Evolutionary conservation across 2,329 filamentous ascomycete genomes (phyloP), one percentile per base, ranked within the genome.

Genomic region (Xylariomycetidae sp.): DNA sequence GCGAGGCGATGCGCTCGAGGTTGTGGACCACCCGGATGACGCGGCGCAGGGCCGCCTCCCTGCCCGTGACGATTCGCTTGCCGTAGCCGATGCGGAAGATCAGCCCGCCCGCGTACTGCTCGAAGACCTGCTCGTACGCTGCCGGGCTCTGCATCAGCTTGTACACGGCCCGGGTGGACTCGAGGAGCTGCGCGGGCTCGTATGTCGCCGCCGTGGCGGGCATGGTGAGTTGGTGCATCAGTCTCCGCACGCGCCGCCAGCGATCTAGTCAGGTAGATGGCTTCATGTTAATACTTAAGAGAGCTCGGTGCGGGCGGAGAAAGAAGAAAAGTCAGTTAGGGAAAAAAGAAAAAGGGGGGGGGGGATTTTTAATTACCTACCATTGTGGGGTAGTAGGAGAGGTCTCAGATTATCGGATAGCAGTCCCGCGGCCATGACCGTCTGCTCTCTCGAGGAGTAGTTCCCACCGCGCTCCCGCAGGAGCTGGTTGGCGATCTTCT

Each of bases 201-300:
- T 27, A 27, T 7, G 25, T 27, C 25, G 25, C 12, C 6, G 25
- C 25, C 12, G 25, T 6, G 25, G 25, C 16, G 25, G 25, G 25
- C 25, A 27, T 27, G 25, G 25, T 27, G n/a, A 27, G 25, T 14
- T 27, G 25, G 25, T 27, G 25, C 25, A 27, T 27, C 6, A 27
- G 6, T 27, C 16, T 27, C 16, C 25, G 25, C 12, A 6, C 25
- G 6, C 25, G 25, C 6, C 25, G 25, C 25, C 25, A 27, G 6
- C 25, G 25, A n/a, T 27, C 25, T 27, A n/a, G n/a, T n/a, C n/a
- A n/a, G n/a, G n/a, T n/a, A n/a, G n/a, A n/a, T n/a, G 6, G 5
- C 6, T n/a, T 27, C 6, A 13, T n/a, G 25, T 27, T n/a, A 27
- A 14, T 8, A 13, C 25, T 13, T 6, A 27, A 27, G n/a, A n/a